phyloP scores from a whole-genome alignment of 345 rosid genomes.

The Clausena lansium region DNA sequence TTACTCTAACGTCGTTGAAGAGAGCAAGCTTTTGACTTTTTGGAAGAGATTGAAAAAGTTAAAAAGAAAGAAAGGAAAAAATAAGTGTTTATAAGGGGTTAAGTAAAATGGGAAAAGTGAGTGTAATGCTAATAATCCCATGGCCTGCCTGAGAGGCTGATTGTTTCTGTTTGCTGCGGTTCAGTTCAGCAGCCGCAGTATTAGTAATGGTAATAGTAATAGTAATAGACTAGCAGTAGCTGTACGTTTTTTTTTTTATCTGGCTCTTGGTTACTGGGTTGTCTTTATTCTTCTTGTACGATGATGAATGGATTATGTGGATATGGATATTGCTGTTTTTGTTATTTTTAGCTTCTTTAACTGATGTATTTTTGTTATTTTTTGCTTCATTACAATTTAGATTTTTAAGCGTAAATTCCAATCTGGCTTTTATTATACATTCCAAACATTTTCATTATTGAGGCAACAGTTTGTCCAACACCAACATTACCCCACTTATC shows the following conservation, averaged over 20 bases:
- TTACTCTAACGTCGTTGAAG: constrained; percentile 61
- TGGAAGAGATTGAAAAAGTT: not conserved
- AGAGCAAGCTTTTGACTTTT: constrained; percentile 47
- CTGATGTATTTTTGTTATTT: not conserved
- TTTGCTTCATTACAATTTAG: not conserved
- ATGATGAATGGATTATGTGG: not conserved
- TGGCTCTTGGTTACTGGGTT: not conserved
- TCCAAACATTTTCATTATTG: too few relatives aligned
- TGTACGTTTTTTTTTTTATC: too few relatives aligned
- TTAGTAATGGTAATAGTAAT: too few relatives aligned
- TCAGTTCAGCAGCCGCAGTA: too few relatives aligned
- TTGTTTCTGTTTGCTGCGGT: not conserved
- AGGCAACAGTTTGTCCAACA: too few relatives aligned
- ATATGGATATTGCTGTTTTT: not conserved
- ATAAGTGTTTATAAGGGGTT: not conserved
- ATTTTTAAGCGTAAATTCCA: too few relatives aligned
- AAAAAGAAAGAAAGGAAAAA: too few relatives aligned
- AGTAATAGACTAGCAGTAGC: not conserved
- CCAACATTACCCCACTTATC: too few relatives aligned
- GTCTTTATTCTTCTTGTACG: not conserved
- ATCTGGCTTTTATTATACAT: not conserved
- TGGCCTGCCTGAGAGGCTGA: not conserved
- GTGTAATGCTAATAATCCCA: too few relatives aligned
- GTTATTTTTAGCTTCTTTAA: not conserved
- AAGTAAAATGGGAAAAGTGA: not conserved